These are phyloP conservation scores for Houttuynia cordata DNA, from an alignment of 164 flowering plant genomes.

Conservation along the genomic window DNA sequence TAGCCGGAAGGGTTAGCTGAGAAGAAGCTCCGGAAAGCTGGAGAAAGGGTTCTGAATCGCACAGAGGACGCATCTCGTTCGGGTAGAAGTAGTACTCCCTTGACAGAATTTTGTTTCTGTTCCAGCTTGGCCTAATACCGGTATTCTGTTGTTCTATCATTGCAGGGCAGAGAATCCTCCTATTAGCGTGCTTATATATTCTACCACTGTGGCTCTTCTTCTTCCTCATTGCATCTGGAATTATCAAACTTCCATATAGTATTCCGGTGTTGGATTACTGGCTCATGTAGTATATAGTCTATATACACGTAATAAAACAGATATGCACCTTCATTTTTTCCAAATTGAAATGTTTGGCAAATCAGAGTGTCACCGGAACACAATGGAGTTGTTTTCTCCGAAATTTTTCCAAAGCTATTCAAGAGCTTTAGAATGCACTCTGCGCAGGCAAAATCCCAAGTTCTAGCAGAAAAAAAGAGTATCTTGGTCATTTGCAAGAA, in stretches of 20 bases:
- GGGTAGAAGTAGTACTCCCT: constrained; percentile 7
- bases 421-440: too few species aligned
- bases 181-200: constrained; percentile 29
- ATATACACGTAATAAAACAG: too few species aligned
- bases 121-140: neutral
- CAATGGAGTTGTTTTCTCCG: too few species aligned
- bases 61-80: constrained; percentile 11
- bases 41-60: constrained; percentile 13
- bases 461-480: too few species aligned
- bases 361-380: too few species aligned
- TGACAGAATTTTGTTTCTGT: neutral
- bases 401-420: too few species aligned
- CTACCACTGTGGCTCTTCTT: constrained; percentile 47
- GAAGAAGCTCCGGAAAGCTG: constrained; percentile 14
- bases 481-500: too few species aligned
- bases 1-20: constrained; percentile 16
- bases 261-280: constrained; percentile 48
- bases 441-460: too few species aligned
- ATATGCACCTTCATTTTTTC: too few species aligned
- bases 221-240: constrained; percentile 52
- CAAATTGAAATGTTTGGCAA: too few species aligned
- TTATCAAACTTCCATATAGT: constrained; percentile 49
- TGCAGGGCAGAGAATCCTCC: constrained; percentile 50
- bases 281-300: constrained; percentile 27
- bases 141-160: neutral